These are phyloP conservation scores for Cutaneotrichosporon cyanovorans DNA, from an alignment of 1,284 basidiomycete genomes.

Conservation along the genomic window DNA sequence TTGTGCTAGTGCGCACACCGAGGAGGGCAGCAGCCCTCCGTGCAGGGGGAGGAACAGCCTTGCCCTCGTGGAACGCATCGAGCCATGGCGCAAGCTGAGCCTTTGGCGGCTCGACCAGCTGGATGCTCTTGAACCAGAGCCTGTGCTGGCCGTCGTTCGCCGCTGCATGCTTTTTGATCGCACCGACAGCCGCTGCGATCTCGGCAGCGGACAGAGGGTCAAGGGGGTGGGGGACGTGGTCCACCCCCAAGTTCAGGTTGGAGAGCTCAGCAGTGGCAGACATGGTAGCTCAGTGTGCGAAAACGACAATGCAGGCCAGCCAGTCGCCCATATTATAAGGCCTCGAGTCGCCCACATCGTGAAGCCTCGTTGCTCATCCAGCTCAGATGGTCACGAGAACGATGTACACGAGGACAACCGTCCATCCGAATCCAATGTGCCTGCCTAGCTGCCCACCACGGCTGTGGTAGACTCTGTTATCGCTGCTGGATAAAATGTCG, in stretches of 20 bases:
- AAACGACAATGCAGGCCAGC: too few species aligned
- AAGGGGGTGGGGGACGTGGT: slow-evolving; percentile 37
- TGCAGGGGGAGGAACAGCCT: neutral
- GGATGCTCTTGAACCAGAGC: slow-evolving; percentile 33
- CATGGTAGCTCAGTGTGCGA: slow-evolving; percentile 1
- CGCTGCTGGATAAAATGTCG: too few species aligned
- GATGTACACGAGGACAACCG: too few species aligned
- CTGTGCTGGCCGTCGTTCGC: slow-evolving; percentile 7
- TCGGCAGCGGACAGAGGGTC: slow-evolving; percentile 43
- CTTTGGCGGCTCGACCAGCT: slow-evolving; percentile 29
- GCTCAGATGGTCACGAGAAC: too few species aligned
- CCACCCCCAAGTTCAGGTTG: neutral
- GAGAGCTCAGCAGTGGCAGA: neutral
- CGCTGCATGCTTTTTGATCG: slow-evolving; percentile 8
- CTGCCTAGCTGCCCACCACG: too few species aligned
- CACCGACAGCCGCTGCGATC: slow-evolving; percentile 25
- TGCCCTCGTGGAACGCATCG: slow-evolving; percentile 12
- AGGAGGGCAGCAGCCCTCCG: slow-evolving; percentile 16
- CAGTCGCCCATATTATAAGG: too few species aligned
- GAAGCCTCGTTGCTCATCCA: too few species aligned
- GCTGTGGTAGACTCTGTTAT: too few species aligned
- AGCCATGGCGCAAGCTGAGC: slow-evolving; percentile 26
- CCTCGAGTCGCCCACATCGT: too few species aligned
- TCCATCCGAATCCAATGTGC: too few species aligned
- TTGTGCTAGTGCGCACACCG: slow-evolving; percentile 14